A percentile compares a stretch with the other conserved stretches of the same genome.
These are phyloP conservation scores for Parietaria judaica DNA, from an alignment of 306 rosid genomes.

Conservation along the genomic window DNA sequence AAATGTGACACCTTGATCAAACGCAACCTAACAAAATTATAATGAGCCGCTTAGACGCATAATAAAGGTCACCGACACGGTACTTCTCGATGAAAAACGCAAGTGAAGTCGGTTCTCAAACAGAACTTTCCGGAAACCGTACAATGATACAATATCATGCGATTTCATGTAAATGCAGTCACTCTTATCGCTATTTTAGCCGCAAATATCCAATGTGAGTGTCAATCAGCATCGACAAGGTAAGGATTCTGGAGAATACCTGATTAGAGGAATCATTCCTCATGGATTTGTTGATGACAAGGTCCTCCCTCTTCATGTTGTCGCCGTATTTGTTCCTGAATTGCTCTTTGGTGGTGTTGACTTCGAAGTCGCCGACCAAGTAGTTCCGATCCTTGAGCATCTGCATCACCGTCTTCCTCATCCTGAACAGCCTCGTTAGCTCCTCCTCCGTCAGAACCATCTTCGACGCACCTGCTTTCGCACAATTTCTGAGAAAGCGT, in stretches of 20 bases:
- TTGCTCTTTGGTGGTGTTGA: slow-evolving; percentile 44
- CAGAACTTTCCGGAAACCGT: no score
- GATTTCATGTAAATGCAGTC: background rate
- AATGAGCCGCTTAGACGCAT: no score
- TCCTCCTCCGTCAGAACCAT: slow-evolving; percentile 62
- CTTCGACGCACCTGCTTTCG: background rate
- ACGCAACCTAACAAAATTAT: no score
- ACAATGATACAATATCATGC: no score
- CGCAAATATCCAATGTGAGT: no score
- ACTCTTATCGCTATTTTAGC: no score
- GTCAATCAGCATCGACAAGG: no score
- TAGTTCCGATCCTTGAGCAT: slow-evolving; percentile 58
- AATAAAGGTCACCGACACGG: no score
- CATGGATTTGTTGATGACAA: slow-evolving; percentile 46
- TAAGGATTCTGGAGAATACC: slow-evolving; percentile 13
- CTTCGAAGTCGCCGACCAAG: slow-evolving; percentile 45
- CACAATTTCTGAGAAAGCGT: no score
- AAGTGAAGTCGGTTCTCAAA: no score
- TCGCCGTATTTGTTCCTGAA: slow-evolving; percentile 36
- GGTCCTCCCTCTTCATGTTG: slow-evolving; percentile 61
- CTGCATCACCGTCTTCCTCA: slow-evolving; percentile 57
- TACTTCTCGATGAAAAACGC: no score
- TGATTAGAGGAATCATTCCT: slow-evolving; percentile 39
- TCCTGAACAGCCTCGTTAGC: slow-evolving; percentile 27
- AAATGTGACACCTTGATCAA: background rate